Percentiles rank a stretch among this genome's conserved stretches.
Evolutionary conservation across 805 yeast genomes (phyloP).

Genomic region (Metschnikowia continentalis): DNA sequence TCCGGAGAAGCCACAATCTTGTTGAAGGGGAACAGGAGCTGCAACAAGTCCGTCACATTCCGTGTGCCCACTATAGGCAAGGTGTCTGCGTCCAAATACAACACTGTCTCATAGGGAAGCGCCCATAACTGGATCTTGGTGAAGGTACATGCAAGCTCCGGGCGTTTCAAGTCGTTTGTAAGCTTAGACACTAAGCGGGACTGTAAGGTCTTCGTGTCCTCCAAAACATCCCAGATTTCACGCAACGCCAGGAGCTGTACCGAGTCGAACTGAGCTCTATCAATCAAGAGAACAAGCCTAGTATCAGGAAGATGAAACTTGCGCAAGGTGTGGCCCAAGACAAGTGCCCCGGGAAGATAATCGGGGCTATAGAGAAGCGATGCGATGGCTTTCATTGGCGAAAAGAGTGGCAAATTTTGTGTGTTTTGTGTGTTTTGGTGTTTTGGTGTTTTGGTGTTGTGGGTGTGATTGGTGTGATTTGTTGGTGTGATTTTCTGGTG

Average conservation of each 20-base stretch:
- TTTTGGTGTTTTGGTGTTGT: not conserved
- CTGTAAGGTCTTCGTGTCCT: conserved; percentile 24
- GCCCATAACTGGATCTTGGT: conserved; percentile 19
- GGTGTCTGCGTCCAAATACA: conserved; percentile 20
- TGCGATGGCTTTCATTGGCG: conserved; percentile 16
- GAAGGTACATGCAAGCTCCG: conserved; percentile 17
- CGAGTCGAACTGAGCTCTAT: conserved; percentile 22
- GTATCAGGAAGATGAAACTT: conserved; percentile 10
- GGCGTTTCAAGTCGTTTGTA: conserved; percentile 27
- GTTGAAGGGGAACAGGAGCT: conserved; percentile 13
- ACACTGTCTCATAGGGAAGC: conserved; percentile 17
- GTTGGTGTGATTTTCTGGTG: not conserved
- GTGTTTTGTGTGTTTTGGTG: not conserved
- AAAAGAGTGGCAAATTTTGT: not conserved
- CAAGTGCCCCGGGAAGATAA: conserved; percentile 56
- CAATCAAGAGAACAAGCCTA: conserved; percentile 32
- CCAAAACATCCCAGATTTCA: conserved; percentile 27
- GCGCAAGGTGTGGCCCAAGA: conserved; percentile 38
- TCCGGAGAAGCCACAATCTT: conserved; percentile 20
- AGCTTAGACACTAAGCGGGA: conserved; percentile 26
- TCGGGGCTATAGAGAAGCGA: conserved; percentile 41
- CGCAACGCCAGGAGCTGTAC: conserved; percentile 26
- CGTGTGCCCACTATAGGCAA: conserved; percentile 17
- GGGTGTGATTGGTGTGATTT: not conserved
- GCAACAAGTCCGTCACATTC: conserved; percentile 25